Base-by-base conservation (phyloP, 129 eudicot genomes). In the Escallonia rubra region DNA sequence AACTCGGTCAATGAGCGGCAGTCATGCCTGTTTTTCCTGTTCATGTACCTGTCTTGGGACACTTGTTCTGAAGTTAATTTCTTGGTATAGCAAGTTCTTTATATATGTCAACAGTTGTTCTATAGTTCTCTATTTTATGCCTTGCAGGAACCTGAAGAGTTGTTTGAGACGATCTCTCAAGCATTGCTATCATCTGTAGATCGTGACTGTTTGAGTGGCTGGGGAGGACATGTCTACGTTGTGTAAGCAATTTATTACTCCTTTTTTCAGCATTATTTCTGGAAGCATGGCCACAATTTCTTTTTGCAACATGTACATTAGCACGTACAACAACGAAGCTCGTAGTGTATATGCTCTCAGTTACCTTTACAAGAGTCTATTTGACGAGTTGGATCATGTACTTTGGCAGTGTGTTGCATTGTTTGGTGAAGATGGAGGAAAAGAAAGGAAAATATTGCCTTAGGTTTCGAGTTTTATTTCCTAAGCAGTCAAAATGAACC, bases 151-250 rank as follows among this genome's bases (percentile, higher is more conserved):
- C 75, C 95, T 38, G 98, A 92, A 55, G 98, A 92, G 82, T 78
- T 92, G 79, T 92, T 92, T 58, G 98, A 92, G 87, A 92, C 98
- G 13, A 78, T 92, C 70, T 92, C 98, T 50, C 98, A 92, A 74
- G 98, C 98, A 42, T 78, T 92, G 72, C 43, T 88, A 48, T 84
- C 98, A 65, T 88, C 98, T 13, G 86, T 92, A 43, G 98, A 92
- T 63, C 96, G 97, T 70, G 97, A 91, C 66, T 91, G 97, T 74
- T 69, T 91, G 76, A 88, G 96, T 88, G 97, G 97, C 13, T 91
- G 97, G 97, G 97, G 97, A 85, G 97, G 96, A 43, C 97, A 91
- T 54, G 96, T 91, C 69, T 91, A 88, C 61, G 74, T 91, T 55
- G 94, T 91, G 97, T 91, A 91, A 88, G 97, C 64, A 61, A 43